Base-by-base conservation (phyloP, 306 rosid genomes). In the Citrullus amarus region DNA sequence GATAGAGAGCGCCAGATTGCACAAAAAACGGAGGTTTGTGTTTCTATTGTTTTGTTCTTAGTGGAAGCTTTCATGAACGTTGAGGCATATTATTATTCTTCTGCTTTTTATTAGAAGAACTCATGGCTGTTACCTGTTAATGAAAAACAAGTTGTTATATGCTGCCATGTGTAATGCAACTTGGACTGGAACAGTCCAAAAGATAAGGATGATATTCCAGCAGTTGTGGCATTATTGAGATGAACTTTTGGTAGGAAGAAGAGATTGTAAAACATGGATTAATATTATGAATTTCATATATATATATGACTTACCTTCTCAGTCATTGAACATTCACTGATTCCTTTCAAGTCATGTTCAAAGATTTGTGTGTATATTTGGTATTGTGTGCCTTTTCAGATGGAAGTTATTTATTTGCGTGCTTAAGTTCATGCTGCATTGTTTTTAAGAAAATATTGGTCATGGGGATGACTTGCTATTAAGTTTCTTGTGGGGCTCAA, bases 1-100 rank as follows among this genome's bases (percentile, higher is more conserved):
- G 99, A 92, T 84, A 91, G 93, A 85, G 97, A 92, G 75, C 84
- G 58, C 41, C 90, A 88, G 61, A 81, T 83, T 82, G 80, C 90
- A 58, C 61, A 85, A 62, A 87, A 81, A 81, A 89, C 83, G 82
- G 96, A 92, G 99, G 99, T 96, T 68, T 65, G 84, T 78, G 3
- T 32, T 54, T 86, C 44, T 55, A 53, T 84, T 78, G 44, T 20
- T 75, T 84, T 72, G 43, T 25, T 75, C 55, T 48, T 15, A 78
- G 30, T 75, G 3, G 57, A 22, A 70, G 76, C 36, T 70, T 46
- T 46, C 38, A 13, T 48, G 22, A 71, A 46, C 39, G 13, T 15
- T 30, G 60, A 16, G 56, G 25, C 56, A 16, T 44, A 69, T 48
- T 44, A 46, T 72, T 70, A 51, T 22, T 46, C 16, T 71, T 71